Evolutionary conservation across 371 early-diverging fungal species (phyloP), one percentile per base, ranked within the genome.

Genomic region (Zychaea mexicana): DNA sequence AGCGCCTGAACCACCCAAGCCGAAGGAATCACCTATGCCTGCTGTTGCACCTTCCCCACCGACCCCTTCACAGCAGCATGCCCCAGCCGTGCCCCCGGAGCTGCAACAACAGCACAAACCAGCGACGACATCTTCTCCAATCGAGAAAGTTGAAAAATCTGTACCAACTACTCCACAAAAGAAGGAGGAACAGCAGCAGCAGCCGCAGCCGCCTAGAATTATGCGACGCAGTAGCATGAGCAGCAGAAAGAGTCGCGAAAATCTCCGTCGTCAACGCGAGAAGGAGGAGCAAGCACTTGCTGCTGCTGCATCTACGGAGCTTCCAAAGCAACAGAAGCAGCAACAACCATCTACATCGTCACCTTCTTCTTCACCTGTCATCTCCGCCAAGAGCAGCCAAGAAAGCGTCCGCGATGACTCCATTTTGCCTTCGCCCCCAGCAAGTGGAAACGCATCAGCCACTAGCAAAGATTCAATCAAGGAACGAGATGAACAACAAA

Each of bases 231-330:
- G 74, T 26, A 79, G 79, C 59, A 55, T 68, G 28, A 74, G 79
- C 42, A 76, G 56, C 28, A 54, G 63, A 63, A 76, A 76, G 55
- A 79, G 79, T 46, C 64, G 79, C 1, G 76, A 79, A 28, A 76
- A 66, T 26, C 38, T 79, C 12, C 70, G 76, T 7, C 66, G 66
- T 0, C 60, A 60, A 36, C 59, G 64, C 2, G 64, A 64, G 32
- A 53, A 57, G 59, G 65, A 69, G 17, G 42, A 60, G 19, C 52
- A 52, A 52, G 32, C 55, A 19, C 55, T 33, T 2, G 32, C 55
- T 4, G 19, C n/a, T 15, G 55, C 33, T 17, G n/a, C 55, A 3
- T 30, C 31, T 5, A 21, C 55, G 3, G 13, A 54, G n/a, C 30
- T 30, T 17, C 55, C 30, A 17, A 30, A 69, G 57, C 64, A 64